Evolutionary conservation across 169 alveolate species (phyloP).

Genomic region (Cryptosporidium xiaoi): DNA sequence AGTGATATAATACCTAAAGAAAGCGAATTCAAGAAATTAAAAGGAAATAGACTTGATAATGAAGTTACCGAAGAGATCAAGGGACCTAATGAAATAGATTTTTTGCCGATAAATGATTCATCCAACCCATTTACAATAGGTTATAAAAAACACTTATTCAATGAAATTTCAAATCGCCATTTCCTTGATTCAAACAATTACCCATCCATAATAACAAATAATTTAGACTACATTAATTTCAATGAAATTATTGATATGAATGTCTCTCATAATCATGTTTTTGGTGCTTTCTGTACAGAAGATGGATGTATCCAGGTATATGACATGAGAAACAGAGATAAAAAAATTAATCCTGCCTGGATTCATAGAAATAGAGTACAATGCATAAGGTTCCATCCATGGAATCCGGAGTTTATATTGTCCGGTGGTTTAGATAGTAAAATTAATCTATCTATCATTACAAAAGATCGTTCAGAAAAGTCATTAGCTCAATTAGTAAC

Average conservation of each 20-base stretch:
- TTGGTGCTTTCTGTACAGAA: conserved; percentile 61
- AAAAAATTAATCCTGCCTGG: conserved; percentile 38
- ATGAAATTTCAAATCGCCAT: conserved; percentile 24
- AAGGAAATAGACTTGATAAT: conserved; percentile 28
- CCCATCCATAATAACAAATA: conserved; percentile 50
- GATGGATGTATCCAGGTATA: conserved; percentile 59
- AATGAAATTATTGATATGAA: conserved; percentile 54
- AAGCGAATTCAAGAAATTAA: conserved; percentile 14
- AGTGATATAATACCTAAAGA: conserved; percentile 47
- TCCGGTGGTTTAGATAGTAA: conserved; percentile 62
- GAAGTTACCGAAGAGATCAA: conserved; percentile 61
- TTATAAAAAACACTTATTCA: conserved; percentile 40
- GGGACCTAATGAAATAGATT: conserved; percentile 21
- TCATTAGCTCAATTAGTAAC: conserved; percentile 38
- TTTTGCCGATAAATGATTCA: conserved; percentile 23
- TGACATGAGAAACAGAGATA: conserved; percentile 10
- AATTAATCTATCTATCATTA: conserved; percentile 35
- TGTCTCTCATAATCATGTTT: conserved; percentile 44
- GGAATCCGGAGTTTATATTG: conserved; percentile 41
- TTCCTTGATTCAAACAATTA: conserved; percentile 17
- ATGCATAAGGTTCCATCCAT: conserved; percentile 55
- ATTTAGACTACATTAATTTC: not conserved
- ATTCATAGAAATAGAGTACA: conserved; percentile 63
- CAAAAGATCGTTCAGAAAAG: conserved; percentile 1
- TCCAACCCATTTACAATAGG: conserved; percentile 19